Conservation (phyloP, 441 rosid species). For the Euphorbia schlechtendalii region DNA sequence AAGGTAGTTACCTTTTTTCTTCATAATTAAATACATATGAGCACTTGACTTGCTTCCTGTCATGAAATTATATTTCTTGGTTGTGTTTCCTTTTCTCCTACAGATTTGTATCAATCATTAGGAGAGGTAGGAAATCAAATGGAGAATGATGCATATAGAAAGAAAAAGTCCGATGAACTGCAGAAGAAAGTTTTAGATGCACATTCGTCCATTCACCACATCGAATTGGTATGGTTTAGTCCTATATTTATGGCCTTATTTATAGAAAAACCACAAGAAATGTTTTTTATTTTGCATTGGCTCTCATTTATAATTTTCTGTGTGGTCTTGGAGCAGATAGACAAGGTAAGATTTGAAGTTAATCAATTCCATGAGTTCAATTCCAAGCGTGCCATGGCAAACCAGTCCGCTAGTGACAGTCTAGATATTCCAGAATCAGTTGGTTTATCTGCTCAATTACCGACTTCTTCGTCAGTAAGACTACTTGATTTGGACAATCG, state of each 20-base stretch:
- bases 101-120: conserved; percentile 62
- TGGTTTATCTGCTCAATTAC: conserved; percentile 54
- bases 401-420: conserved; percentile 42
- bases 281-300: neutral
- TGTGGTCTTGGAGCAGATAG: conserved; percentile 43
- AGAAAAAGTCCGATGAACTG: conserved; percentile 64
- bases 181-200: conserved; percentile 82
- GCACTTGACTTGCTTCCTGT: neutral
- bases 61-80: no score
- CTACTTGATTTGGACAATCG: conserved; percentile 57
- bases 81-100: no score
- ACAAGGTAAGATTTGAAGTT: conserved; percentile 50
- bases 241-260: neutral
- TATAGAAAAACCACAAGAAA: neutral
- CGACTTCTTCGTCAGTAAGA: conserved; percentile 46
- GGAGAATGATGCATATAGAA: conserved; percentile 83
- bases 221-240: conserved; percentile 38
- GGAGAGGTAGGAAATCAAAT: conserved; percentile 80
- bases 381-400: conserved; percentile 30
- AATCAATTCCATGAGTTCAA: conserved; percentile 38
- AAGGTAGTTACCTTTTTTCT: neutral
- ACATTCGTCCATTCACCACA: conserved; percentile 73
- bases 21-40: neutral
- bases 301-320: conserved; percentile 1
- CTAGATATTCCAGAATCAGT: conserved; percentile 91